Base-by-base conservation (phyloP, 2,329 filamentous ascomycete species). In the Exophiala spinifera region DNA sequence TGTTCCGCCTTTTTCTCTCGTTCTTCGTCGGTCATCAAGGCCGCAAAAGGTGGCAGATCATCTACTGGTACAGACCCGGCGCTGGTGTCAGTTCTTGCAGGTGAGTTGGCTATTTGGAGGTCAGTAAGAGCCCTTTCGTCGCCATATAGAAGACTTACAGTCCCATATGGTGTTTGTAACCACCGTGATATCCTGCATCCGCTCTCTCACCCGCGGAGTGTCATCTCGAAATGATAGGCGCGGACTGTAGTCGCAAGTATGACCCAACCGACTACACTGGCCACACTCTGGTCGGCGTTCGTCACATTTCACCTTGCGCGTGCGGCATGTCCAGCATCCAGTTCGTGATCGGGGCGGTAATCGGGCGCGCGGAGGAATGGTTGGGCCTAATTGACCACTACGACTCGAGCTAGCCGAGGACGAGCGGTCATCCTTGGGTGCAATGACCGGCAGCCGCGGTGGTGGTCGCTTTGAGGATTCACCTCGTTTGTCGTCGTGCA, bases 171-270 rank as follows among this genome's bases (percentile, higher is more conserved):
- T 65, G 60, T 77, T 81, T 15, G 76, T 77, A n/a, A 69, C 66
- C 3, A 71, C 78, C 31, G 72, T 76, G 40, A 82, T 75, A 60
- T 79, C 74, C 46, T 72, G 69, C 74, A 78, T 79, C n/a, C 76
- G 73, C 48, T 76, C 74, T 55, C 77, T 73, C 31, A 79, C 72
- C 48, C 77, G 72, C 31, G 70, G 67, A n/a, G 78, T 80, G 61
- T 80, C 78, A 65, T 80, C 74, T 57, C 75, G 73, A 63, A 80
- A 80, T n/a, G 75, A 72, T n/a, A 79, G 70, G 44, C 80, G 74
- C 14, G 79, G 78, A 54, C 75, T 77, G 67, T 82, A 84, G 63
- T 83, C 80, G 64, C 81, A 83, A 33, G 72, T 70, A 63, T 82
- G 78, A 43, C 79, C 77, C 19, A 83, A 70, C 50, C 80, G 73